Base-by-base conservation (phyloP, 257 asterid species). In the Ophiorrhiza pumila region DNA sequence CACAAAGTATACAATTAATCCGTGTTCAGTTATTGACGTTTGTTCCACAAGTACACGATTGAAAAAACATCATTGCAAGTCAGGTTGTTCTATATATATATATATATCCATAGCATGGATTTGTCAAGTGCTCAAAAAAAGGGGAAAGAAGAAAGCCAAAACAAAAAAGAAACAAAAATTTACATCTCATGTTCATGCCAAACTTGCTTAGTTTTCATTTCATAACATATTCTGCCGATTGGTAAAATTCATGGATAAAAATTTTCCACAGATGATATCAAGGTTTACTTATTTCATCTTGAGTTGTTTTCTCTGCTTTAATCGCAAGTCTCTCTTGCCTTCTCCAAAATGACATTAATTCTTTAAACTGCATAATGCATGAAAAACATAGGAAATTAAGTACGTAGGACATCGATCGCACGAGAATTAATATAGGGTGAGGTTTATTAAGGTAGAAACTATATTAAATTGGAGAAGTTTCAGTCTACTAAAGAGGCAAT, bases 331-430 rank as follows among this genome's bases (percentile, higher is more conserved):
- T 67, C 55, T 47, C 75, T 49, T 60, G 53, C 4, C 65, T 69
- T 60, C 71, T 76, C 75, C 79, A 77, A 64, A 77, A 71, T 43
- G 76, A 64, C 76, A 65, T 32, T 22, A 71, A 12, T 65, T 71
- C 77, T 23, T 65, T 25, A 18, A 77, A 71, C 77, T 71, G 73
- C 81, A 65, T 7, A 18, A 27, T 7, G 1, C 43, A n/a, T 34
- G 35, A 20, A 71, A 71, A 27, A 23, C 13, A 55, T 53, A 14
- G 22, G 50, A 14, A 35, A 57, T 2, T 1, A 46, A 1, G 17
- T 27, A 1, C 27, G 1, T 0, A 59, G 23, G 35, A 32, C 65
- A 59, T 59, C 65, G 31, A 59, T 59, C 65, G 31, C 65, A 2
- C 2, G 15, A 65, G 11, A n/a, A 32, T 17, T 8, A 2, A 31